phyloP scores from a whole-genome alignment of 2,329 filamentous ascomycete species.

The Triangularia setosa region DNA sequence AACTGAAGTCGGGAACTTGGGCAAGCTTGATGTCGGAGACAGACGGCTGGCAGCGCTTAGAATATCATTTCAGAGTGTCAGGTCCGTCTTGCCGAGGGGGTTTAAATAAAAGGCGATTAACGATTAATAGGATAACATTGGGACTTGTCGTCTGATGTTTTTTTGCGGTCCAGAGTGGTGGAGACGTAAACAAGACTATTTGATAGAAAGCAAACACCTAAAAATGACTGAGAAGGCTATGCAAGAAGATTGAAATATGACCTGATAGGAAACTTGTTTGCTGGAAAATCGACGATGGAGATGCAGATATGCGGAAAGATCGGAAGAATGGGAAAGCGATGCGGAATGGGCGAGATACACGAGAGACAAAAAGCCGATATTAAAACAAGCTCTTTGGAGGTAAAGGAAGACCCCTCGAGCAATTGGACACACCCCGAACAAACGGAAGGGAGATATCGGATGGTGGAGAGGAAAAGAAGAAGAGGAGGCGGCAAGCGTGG shows the following conservation, averaged over 20 bases:
- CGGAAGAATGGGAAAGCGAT: neutral
- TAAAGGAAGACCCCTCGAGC: neutral
- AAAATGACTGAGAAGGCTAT: neutral
- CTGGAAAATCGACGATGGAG: neutral
- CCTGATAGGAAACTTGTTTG: neutral
- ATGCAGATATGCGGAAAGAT: neutral
- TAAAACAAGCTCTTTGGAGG: conserved; percentile 1
- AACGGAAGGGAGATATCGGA: neutral
- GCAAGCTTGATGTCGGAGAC: conserved; percentile 10
- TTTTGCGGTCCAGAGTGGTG: neutral
- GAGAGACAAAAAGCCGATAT: conserved; percentile 5
- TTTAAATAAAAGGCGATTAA: conserved; percentile 30
- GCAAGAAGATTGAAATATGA: neutral
- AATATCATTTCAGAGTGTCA: neutral
- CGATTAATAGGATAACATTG: conserved; percentile 28
- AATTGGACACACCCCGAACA: conserved; percentile 1
- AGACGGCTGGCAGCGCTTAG: neutral
- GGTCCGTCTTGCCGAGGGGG: neutral
- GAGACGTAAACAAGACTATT: neutral
- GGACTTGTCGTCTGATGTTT: neutral
- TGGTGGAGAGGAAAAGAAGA: conserved; percentile 2
- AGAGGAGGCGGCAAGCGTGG: conserved; percentile 2
- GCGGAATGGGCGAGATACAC: neutral
- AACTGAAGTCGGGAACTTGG: conserved; percentile 9
- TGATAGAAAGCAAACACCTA: neutral